Evolutionary conservation across 441 rosid genomes (phyloP), one percentile per base, ranked within the genome.

Genomic region (Pelargonium fulgidum): DNA sequence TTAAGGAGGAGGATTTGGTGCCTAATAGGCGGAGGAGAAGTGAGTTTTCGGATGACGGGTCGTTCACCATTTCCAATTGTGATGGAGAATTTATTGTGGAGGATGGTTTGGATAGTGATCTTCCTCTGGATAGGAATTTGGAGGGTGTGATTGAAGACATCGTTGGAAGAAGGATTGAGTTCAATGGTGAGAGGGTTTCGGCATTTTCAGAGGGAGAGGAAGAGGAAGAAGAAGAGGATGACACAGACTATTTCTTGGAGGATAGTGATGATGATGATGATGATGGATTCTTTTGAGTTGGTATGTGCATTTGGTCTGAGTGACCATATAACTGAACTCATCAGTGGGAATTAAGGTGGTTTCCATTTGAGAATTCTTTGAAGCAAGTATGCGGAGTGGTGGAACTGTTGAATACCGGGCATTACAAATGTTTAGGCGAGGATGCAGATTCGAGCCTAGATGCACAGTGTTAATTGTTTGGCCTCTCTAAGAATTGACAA

Each of bases 141-240:
- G 80, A 81, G 65, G 65, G 63, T 26, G 81, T 82, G 39, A 74
- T 76, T 45, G 70, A 81, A 66, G 85, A 85, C 67, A 82, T 86
- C 52, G 73, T 77, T 13, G 85, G 74, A 50, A 83, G 69, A 61
- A 80, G 81, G 59, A 78, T 75, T 69, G 84, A 70, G 44, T 80
- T 81, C 76, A 81, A 84, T 75, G 81, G 85, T 20, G 56, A 73
- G 52, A 85, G 77, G 70, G 75, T 81, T 70, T 90, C 95, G 0
- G 79, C 79, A 12, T 92, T 92, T 78, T 81, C 96, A 0, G 96
- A 92, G 78, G 96, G 82, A 66, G 87, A 85, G 11, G 71, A 69
- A 50, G 85, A 81, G 69, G 83, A 81, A 54, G 89, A 84, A 58
- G 84, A 75, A 17, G 85, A 79, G 79, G 83, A 71, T 66, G 26